These are phyloP conservation scores for Magnaporthiopsis incrustans DNA, from an alignment of 2,329 filamentous ascomycete genomes.

Conservation along the genomic window DNA sequence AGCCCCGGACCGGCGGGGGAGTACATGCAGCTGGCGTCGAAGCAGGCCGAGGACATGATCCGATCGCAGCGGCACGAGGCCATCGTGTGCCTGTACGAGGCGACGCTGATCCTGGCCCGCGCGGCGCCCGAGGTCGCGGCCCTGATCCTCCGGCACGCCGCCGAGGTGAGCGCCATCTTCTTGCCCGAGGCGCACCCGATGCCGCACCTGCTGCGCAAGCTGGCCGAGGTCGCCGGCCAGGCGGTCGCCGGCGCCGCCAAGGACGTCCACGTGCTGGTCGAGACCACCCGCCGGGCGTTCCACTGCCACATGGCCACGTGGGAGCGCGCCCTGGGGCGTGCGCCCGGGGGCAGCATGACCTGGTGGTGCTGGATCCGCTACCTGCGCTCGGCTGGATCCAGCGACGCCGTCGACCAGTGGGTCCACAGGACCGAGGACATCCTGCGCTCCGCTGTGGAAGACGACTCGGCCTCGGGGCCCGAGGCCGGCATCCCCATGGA, in stretches of 20 bases:
- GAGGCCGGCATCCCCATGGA: slow-evolving; percentile 1
- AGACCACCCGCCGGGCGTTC: background rate
- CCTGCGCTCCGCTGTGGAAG: background rate
- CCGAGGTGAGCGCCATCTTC: slow-evolving; percentile 3
- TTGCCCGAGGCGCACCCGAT: background rate
- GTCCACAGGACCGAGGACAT: background rate
- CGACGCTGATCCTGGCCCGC: background rate
- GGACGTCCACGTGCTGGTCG: background rate
- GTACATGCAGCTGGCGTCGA: slow-evolving; percentile 3
- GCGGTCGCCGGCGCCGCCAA: background rate
- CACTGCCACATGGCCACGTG: slow-evolving; percentile 3
- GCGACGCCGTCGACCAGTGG: background rate
- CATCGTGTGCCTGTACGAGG: slow-evolving; percentile 2
- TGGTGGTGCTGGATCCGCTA: slow-evolving; percentile 2
- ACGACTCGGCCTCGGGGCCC: background rate
- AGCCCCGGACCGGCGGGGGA: slow-evolving; percentile 3
- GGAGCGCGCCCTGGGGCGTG: background rate
- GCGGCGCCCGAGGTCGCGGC: slow-evolving; percentile 3
- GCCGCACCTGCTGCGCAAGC: slow-evolving; percentile 3
- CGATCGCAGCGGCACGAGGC: background rate
- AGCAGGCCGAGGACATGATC: slow-evolving; percentile 4
- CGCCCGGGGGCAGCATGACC: background rate
- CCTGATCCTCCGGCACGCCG: slow-evolving; percentile 5
- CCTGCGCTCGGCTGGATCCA: background rate
- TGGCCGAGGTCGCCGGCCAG: slow-evolving; percentile 1